A percentile compares a stretch with the other conserved stretches of the same genome.
These are phyloP conservation scores for Avena atlantica DNA, from an alignment of 176 grass and related monocot species.

Conservation along the genomic window DNA sequence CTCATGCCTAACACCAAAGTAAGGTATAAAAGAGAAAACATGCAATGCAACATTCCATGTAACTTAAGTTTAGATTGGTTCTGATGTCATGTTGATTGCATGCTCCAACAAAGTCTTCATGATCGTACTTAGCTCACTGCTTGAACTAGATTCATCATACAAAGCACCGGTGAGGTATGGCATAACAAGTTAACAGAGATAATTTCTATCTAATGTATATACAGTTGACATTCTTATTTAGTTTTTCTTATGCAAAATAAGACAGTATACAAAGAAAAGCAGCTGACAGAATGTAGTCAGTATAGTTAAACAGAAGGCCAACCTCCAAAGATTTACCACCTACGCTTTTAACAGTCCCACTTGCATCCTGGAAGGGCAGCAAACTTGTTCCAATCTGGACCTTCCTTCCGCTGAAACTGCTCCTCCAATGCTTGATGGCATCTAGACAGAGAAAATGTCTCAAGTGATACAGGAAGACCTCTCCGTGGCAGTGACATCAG, in stretches of 20 bases:
- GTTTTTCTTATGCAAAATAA: neutral
- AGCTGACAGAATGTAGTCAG: neutral
- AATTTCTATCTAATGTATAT: neutral
- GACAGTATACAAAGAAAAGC: neutral
- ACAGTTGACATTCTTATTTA: neutral
- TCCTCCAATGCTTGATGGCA: constrained; percentile 25
- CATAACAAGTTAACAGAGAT: neutral
- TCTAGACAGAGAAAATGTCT: neutral
- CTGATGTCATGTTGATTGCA: neutral
- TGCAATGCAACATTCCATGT: neutral
- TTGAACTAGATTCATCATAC: neutral
- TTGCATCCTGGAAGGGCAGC: constrained; percentile 12
- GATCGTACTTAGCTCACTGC: neutral
- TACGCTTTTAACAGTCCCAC: neutral
- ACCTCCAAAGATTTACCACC: neutral
- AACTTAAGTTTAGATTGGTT: neutral
- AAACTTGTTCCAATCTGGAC: constrained; percentile 5
- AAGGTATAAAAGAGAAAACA: neutral
- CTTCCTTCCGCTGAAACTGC: constrained; percentile 30
- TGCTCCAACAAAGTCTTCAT: neutral
- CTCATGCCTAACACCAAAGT: neutral
- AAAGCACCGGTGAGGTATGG: neutral
- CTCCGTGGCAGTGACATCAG: constrained; percentile 28
- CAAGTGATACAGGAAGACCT: constrained; percentile 39
- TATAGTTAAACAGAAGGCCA: neutral